These are phyloP conservation scores for Fusarium agapanthi DNA, from an alignment of 2,329 filamentous ascomycete genomes.

Conservation along the genomic window DNA sequence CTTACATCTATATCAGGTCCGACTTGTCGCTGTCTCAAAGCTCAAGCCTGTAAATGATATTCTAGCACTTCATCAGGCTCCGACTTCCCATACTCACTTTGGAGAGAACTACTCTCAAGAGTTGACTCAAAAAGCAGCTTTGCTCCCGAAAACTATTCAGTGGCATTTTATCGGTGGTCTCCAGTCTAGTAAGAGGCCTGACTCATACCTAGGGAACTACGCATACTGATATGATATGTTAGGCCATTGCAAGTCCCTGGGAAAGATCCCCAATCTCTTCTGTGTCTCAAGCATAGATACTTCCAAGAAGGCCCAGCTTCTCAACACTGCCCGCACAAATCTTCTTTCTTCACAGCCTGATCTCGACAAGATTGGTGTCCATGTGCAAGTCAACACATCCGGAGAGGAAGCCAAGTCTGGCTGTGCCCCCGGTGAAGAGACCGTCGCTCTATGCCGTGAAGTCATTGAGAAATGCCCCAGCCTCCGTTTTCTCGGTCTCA, in stretches of 20 bases:
- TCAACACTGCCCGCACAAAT: conserved; percentile 78
- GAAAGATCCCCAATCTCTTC: conserved; percentile 88
- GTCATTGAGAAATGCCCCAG: conserved; percentile 76
- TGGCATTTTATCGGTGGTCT: conserved; percentile 99
- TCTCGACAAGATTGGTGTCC: conserved; percentile 69
- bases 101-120: conserved; percentile 98
- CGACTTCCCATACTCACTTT: conserved; percentile 76
- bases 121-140: conserved; percentile 81
- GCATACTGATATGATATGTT: conserved; percentile 8
- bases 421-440: conserved; percentile 71
- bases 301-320: conserved; percentile 83
- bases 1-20: conserved; percentile 62
- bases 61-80: conserved; percentile 76
- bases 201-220: not conserved
- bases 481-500: conserved; percentile 81
- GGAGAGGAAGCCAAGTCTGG: conserved; percentile 89
- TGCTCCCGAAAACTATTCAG: conserved; percentile 78
- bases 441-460: conserved; percentile 71
- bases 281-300: conserved; percentile 92
- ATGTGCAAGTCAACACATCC: conserved; percentile 95
- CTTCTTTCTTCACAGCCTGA: conserved; percentile 54
- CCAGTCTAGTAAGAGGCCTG: conserved; percentile 68
- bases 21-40: conserved; percentile 95
- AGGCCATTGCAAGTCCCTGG: conserved; percentile 91
- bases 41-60: conserved; percentile 94